These are phyloP conservation scores for Naganishia kalamii DNA, from an alignment of 768 basidiomycete species.

Conservation along the genomic window DNA sequence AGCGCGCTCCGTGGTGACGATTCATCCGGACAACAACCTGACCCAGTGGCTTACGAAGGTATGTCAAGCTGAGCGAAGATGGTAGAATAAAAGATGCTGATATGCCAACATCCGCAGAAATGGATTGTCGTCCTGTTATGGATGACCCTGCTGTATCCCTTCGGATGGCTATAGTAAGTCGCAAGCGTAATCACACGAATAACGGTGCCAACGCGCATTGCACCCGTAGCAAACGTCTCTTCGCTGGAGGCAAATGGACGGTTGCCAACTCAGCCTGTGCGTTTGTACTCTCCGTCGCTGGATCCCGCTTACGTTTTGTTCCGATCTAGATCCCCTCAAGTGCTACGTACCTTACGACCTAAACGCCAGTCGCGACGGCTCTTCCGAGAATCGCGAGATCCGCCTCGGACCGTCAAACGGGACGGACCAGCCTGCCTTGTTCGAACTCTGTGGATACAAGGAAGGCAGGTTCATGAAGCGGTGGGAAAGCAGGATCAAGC, in stretches of 20 bases:
- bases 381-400: not conserved
- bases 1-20: not conserved
- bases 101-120: not conserved
- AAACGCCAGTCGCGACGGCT: not conserved
- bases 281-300: not conserved
- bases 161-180: constrained; percentile 9
- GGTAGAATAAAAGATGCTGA: not conserved
- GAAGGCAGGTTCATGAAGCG: constrained; percentile 16
- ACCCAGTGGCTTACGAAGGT: not conserved
- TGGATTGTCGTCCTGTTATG: not conserved
- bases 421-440: not conserved
- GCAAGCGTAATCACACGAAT: not conserved
- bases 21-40: not conserved
- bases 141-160: constrained; percentile 1
- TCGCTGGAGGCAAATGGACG: not conserved
- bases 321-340: not conserved
- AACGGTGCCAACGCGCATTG: too few relatives aligned
- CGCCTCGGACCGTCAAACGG: constrained; percentile 1
- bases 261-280: not conserved
- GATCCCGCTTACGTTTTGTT: not conserved
- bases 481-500: constrained; percentile 6
- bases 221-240: not conserved
- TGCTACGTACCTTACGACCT: constrained; percentile 8
- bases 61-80: not conserved
- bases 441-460: constrained; percentile 9